Evolutionary conservation across 2,329 filamentous ascomycete species (phyloP), one percentile per base, ranked within the genome.

Genomic region (Dothiorella sarmentorum): DNA sequence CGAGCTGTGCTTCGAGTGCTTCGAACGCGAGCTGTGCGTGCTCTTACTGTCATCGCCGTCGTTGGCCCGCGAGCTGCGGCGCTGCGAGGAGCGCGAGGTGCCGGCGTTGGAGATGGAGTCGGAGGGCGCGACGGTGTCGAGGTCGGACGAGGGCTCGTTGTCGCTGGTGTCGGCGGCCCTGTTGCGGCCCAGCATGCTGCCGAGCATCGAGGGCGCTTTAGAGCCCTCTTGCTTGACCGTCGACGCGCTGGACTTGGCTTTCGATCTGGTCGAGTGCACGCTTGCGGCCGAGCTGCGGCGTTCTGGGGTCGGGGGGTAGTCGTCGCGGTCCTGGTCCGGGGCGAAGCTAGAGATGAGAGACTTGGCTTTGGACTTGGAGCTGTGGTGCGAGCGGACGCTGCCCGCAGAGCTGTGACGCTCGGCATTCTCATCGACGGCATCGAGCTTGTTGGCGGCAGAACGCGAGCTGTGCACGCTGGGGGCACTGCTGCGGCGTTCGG

Each of bases 21-120:
- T 59, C 29, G 60, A 64, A 58, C 70, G 66, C 40, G 60, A 59
- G 13, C 63, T 63, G 43, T 66, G 59, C 4, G 61, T 51, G 15
- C 45, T 59, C 24, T 35, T 49, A 35, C 58, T 53, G 18, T 63
- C 61, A 33, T 64, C 65, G 20, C 63, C 63, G 45, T 63, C 64
- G 53, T 70, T 67, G 24, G 66, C 67, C 58, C 71, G 66, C 70
- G 73, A 65, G 15, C 64, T 61, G 17, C 63, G 65, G 17, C 65
- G 64, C n/a, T 38, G 44, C 42, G 55, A 56, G 22, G 49, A 47
- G 24, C 62, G 63, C 15, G 66, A 66, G 2, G 66, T 68, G 9
- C 69, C 68, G 22, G 63, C 65, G 42, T 78, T 75, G 13, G 75
- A 78, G 61, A 80, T 78, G 56, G 74, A 77, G 60, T 80, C 78